A percentile compares a stretch with the other conserved stretches of the same genome.
phyloP scores from a whole-genome alignment of 352 stramenopile species.

The Phytopythium cucurbitacearum region DNA sequence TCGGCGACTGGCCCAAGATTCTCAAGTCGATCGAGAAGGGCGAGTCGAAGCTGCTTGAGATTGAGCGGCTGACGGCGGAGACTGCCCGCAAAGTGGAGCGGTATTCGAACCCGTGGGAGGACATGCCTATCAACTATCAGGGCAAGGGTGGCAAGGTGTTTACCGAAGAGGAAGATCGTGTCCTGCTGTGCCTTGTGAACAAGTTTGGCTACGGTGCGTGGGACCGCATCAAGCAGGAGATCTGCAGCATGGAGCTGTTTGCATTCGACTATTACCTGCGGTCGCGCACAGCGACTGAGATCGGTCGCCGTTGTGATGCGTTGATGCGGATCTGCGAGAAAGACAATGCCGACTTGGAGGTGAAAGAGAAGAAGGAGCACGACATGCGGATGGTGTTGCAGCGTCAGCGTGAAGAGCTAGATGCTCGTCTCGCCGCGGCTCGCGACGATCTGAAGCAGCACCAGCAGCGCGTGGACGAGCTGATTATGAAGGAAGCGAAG shows the following conservation, averaged over 20 bases:
- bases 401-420: slow-evolving; percentile 66
- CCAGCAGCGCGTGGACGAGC: slow-evolving; percentile 72
- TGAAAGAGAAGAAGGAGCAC: slow-evolving; percentile 74
- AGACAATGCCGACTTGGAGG: slow-evolving; percentile 85
- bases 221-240: slow-evolving; percentile 97
- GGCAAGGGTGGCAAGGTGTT: slow-evolving; percentile 92
- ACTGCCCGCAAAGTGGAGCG: slow-evolving; percentile 70
- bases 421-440: slow-evolving; percentile 52
- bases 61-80: slow-evolving; percentile 75
- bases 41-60: slow-evolving; percentile 84
- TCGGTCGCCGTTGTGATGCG: slow-evolving; percentile 93
- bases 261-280: slow-evolving; percentile 99
- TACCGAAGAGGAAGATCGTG: slow-evolving; percentile 97
- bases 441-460: slow-evolving; percentile 73
- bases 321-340: slow-evolving; percentile 95
- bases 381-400: slow-evolving; percentile 55
- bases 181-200: slow-evolving; percentile 97
- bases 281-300: slow-evolving; percentile 92
- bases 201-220: slow-evolving; percentile 96
- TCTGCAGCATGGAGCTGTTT: slow-evolving; percentile 90
- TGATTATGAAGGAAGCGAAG: slow-evolving; percentile 88
- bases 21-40: slow-evolving; percentile 87
- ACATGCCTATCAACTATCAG: slow-evolving; percentile 88
- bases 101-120: slow-evolving; percentile 81
- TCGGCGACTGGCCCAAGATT: slow-evolving; percentile 81